Base-by-base conservation (phyloP, 306 rosid genomes). In the Pterocarpus macrocarpus region DNA sequence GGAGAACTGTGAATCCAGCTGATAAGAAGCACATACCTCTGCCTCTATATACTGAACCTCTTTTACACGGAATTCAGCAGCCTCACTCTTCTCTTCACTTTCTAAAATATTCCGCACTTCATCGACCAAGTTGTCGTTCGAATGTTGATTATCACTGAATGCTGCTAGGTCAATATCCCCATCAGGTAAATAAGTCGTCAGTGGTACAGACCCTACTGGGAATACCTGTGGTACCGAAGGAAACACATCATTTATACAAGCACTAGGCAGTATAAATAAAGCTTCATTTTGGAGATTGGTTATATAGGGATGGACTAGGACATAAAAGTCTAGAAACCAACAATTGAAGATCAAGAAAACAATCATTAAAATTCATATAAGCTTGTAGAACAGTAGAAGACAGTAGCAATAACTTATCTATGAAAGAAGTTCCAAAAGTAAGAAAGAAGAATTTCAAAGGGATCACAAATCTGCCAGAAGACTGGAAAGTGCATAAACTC, bases 151-250 rank as follows among this genome's bases (percentile, higher is more conserved):
- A 58, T 74, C 55, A 76, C 92, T 69, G 75, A 94, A 92, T 73
- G 82, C 85, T 16, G 94, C 86, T 38, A 94, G 81, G 87, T 94
- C 97, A 85, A 94, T 91, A 73, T 94, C 98, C 34, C 97, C 98
- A 88, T 94, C 94, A 45, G 97, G 94, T 85, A 94, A 82, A 88
- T 94, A 92, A 11, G 98, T 94, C 86, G 92, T 94, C 68, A 92
- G 83, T 12, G 98, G 97, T 36, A 92, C 94, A 13, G 98, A 94
- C 69, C 98, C 98, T 89, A 88, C 86, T 66, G 85, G 45, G 71
- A 92, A 90, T 35, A 90, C 91, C 97, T 94, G 87, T 41, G 17
- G 7, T 56, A 61, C 71, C 55, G 80, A 61, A 59, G 64, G 49
- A 74, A 73, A 28, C 34, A 81, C 39, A 28, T 38, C 45, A 52